Conservation (phyloP, 495 filamentous ascomycete species). For the Saxophila tyrrhenica region DNA sequence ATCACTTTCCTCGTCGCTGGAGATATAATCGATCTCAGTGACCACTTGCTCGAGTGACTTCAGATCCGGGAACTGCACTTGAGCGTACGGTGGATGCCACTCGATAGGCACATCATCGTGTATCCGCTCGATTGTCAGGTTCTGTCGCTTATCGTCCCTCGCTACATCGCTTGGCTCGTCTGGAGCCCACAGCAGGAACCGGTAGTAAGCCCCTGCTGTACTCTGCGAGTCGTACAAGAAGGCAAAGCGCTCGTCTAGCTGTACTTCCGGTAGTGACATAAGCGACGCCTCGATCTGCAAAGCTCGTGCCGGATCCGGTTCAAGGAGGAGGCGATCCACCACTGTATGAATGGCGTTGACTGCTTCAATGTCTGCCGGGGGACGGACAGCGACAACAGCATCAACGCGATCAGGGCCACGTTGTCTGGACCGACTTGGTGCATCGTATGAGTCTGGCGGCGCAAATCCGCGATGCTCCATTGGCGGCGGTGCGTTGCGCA, state of each 20-base stretch:
- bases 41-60: constrained; percentile 66
- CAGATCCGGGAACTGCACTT: constrained; percentile 60
- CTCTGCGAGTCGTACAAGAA: constrained; percentile 89
- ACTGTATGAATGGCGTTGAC: constrained; percentile 81
- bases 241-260: constrained; percentile 76
- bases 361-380: constrained; percentile 67
- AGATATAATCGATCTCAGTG: constrained; percentile 73
- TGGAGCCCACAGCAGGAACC: constrained; percentile 81
- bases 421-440: neutral
- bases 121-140: constrained; percentile 29
- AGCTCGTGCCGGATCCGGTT: constrained; percentile 47
- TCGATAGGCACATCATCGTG: constrained; percentile 58
- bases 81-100: constrained; percentile 59
- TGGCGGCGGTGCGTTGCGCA: constrained; percentile 48
- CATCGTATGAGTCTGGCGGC: constrained; percentile 59
- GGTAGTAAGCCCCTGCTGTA: constrained; percentile 74
- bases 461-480: constrained; percentile 63
- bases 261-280: constrained; percentile 72
- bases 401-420: constrained; percentile 26
- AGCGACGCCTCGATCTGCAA: constrained; percentile 80
- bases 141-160: constrained; percentile 19
- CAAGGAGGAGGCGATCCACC: constrained; percentile 57
- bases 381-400: constrained; percentile 60
- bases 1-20: constrained; percentile 78
- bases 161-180: constrained; percentile 44